Evolutionary conservation across 1,284 basidiomycete genomes (phyloP).

Genomic region (Farysia itapuensis): DNA sequence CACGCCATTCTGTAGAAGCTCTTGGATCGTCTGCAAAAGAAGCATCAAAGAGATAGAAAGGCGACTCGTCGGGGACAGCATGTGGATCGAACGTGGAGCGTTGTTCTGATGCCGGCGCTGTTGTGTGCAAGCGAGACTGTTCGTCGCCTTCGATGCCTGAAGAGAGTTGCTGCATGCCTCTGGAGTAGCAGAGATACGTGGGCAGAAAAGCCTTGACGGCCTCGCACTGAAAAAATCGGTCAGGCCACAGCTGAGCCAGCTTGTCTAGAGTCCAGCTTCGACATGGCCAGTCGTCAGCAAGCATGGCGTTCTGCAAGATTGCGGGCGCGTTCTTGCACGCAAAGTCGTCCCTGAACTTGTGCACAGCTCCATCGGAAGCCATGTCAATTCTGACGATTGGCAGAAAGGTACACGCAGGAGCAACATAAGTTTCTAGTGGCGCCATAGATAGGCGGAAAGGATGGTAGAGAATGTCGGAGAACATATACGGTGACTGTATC

Average conservation of each 20-base stretch:
- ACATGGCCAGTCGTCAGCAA: conserved; percentile 39
- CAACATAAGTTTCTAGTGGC: conserved; percentile 33
- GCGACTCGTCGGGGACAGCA: conserved; percentile 52
- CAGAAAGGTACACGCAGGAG: conserved; percentile 20
- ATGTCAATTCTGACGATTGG: conserved; percentile 38
- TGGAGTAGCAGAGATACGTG: conserved; percentile 47
- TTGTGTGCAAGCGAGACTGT: conserved; percentile 4
- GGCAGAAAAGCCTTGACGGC: conserved; percentile 34
- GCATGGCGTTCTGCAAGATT: conserved; percentile 46
- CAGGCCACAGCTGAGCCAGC: conserved; percentile 30
- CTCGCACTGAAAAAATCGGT: conserved; percentile 50
- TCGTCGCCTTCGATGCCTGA: neutral
- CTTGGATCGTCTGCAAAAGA: conserved; percentile 39
- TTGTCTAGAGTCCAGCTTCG: conserved; percentile 44
- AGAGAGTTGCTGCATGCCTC: conserved; percentile 28
- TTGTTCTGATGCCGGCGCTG: conserved; percentile 14
- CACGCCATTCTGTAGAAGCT: conserved; percentile 41
- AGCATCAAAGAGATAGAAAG: conserved; percentile 55
- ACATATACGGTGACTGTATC: conserved; percentile 37
- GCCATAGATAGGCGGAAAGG: conserved; percentile 46
- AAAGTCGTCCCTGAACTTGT: conserved; percentile 16
- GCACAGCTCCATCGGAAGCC: conserved; percentile 15
- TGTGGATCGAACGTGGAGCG: conserved; percentile 37
- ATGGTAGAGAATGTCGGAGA: conserved; percentile 50
- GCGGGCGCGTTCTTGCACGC: conserved; percentile 36